Evolutionary conservation across 1,284 basidiomycete genomes (phyloP).

Genomic region (Butyriboletus appendiculatus): DNA sequence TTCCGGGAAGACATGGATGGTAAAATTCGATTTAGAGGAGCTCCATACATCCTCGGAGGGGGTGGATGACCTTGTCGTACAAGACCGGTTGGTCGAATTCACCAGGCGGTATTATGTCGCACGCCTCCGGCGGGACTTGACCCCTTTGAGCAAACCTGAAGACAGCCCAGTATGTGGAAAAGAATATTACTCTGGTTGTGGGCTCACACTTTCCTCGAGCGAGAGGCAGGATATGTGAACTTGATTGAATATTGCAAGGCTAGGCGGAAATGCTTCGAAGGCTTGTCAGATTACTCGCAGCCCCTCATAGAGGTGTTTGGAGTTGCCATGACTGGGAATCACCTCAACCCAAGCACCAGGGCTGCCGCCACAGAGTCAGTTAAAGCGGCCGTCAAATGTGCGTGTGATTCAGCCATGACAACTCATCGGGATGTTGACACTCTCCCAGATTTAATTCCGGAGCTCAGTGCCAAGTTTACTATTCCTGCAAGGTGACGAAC

Average conservation of each 20-base stretch:
- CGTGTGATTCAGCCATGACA: constrained; percentile 19
- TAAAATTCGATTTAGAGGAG: constrained; percentile 47
- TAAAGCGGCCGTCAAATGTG: constrained; percentile 57
- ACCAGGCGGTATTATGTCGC: constrained; percentile 65
- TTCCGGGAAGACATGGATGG: constrained; percentile 52
- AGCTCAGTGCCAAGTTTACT: constrained; percentile 69
- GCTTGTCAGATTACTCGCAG: constrained; percentile 61
- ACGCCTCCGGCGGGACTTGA: constrained; percentile 61
- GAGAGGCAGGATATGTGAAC: constrained; percentile 55
- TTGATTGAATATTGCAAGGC: constrained; percentile 66
- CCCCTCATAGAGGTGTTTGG: constrained; percentile 69
- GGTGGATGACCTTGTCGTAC: constrained; percentile 63
- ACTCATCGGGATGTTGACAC: constrained; percentile 28
- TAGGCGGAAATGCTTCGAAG: constrained; percentile 59
- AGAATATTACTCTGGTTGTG: constrained; percentile 1
- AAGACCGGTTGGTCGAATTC: constrained; percentile 76
- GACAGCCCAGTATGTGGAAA: constrained; percentile 58
- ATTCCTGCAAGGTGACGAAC: constrained; percentile 66
- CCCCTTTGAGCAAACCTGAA: constrained; percentile 65
- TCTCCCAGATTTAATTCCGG: constrained; percentile 70
- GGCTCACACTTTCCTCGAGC: constrained; percentile 41
- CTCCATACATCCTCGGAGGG: constrained; percentile 43
- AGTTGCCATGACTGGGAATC: constrained; percentile 52
- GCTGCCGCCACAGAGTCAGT: constrained; percentile 33
- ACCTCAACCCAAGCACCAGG: constrained; percentile 50